Percentiles rank a stretch among this genome's conserved stretches.
These are phyloP conservation scores for Phytopythium sindhum DNA, from an alignment of 352 stramenopile species.

Conservation along the genomic window DNA sequence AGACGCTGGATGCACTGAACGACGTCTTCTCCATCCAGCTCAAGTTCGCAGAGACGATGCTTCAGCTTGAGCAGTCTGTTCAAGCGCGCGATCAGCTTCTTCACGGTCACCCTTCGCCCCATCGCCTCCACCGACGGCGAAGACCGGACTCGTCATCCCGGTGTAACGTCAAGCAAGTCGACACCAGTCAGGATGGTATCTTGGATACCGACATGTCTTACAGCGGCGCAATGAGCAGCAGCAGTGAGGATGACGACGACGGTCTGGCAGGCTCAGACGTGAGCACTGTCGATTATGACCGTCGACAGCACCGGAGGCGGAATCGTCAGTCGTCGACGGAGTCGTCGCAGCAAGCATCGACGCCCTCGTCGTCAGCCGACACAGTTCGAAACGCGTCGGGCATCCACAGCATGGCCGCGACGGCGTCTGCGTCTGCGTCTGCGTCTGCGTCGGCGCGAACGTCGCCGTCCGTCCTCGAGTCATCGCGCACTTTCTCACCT, in stretches of 20 bases:
- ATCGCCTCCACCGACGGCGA: neutral
- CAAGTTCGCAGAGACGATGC: slow-evolving; percentile 73
- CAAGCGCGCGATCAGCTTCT: slow-evolving; percentile 55
- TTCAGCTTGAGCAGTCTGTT: slow-evolving; percentile 63
- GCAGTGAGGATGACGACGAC: slow-evolving; percentile 1
- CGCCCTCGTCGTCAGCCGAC: slow-evolving; percentile 4
- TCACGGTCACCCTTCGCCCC: slow-evolving; percentile 7
- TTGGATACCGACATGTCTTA: neutral
- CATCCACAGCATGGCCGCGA: slow-evolving; percentile 1
- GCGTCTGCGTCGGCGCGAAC: neutral
- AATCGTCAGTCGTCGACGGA: neutral
- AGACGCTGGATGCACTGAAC: slow-evolving; percentile 37
- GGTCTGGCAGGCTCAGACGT: neutral
- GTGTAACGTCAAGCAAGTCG: neutral
- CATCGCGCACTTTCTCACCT: neutral
- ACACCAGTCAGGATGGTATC: neutral
- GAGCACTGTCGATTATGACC: neutral
- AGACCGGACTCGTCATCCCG: neutral
- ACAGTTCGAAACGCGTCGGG: slow-evolving; percentile 3
- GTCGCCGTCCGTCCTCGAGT: slow-evolving; percentile 1
- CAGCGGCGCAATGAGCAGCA: neutral
- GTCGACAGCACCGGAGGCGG: neutral
- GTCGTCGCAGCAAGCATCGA: slow-evolving; percentile 4
- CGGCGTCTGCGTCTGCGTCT: neutral
- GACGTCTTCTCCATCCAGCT: slow-evolving; percentile 66